These are phyloP conservation scores for Dendrostoma leiphaemia DNA, from an alignment of 2,329 filamentous ascomycete species.

Conservation along the genomic window DNA sequence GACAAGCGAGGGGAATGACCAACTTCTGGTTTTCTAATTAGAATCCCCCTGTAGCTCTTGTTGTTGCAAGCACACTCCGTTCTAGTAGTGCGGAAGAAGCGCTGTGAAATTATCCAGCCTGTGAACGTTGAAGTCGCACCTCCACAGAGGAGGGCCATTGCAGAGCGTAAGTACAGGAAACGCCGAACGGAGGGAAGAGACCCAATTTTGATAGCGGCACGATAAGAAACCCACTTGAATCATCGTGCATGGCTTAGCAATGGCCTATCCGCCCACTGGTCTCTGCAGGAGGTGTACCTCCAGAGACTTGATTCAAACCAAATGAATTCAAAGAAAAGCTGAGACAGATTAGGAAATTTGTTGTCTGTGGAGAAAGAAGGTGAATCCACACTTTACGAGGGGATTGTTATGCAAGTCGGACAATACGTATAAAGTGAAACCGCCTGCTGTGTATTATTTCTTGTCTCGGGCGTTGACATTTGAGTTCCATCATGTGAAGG, in stretches of 20 bases:
- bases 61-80: not conserved
- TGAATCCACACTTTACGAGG: too few species aligned
- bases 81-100: not conserved
- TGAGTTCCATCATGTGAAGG: not conserved
- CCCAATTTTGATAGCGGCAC: conserved; percentile 9
- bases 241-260: not conserved
- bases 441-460: not conserved
- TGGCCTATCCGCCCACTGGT: not conserved
- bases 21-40: too few species aligned
- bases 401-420: not conserved
- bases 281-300: not conserved
- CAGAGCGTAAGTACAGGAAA: too few species aligned
- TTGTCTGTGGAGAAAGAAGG: not conserved
- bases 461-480: not conserved
- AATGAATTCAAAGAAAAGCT: too few species aligned
- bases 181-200: not conserved
- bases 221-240: conserved; percentile 2
- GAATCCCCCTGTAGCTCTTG: not conserved
- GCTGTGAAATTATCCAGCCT: not conserved
- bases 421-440: not conserved
- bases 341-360: too few species aligned
- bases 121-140: not conserved
- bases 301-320: too few species aligned
- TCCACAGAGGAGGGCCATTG: too few species aligned
- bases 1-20: too few species aligned